These are phyloP conservation scores for Acanthamoeba sp. DNA, from an alignment of 208 protist species.

Conservation along the genomic window DNA sequence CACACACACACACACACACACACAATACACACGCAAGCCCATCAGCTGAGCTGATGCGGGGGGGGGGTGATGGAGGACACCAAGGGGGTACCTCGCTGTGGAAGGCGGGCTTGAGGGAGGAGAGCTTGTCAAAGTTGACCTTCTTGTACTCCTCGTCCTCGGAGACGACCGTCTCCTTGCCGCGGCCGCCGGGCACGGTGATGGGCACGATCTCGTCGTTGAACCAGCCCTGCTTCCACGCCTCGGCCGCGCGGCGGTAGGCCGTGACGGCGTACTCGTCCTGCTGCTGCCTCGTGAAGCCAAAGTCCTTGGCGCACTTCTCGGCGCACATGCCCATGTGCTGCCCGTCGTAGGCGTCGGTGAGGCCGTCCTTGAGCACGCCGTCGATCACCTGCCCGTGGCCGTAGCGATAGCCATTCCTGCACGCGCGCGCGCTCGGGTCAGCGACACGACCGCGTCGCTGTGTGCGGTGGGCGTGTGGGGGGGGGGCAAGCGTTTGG, in stretches of 20 bases:
- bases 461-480: not conserved
- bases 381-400: constrained; percentile 86
- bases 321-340: constrained; percentile 93
- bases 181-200: constrained; percentile 84
- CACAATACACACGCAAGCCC: no score
- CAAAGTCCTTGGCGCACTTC: constrained; percentile 91
- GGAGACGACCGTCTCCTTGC: constrained; percentile 84
- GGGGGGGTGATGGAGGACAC: no score
- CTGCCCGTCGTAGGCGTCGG: constrained; percentile 88
- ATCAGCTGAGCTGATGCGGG: no score
- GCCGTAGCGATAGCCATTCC: constrained; percentile 83
- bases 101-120: constrained; percentile 93
- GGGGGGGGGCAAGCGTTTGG: not conserved
- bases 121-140: constrained; percentile 92
- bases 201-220: constrained; percentile 95
- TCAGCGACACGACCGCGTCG: not conserved
- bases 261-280: constrained; percentile 94
- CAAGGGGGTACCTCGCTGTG: constrained; percentile 84
- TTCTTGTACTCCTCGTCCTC: constrained; percentile 94
- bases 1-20: no score
- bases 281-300: constrained; percentile 92
- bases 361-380: constrained; percentile 91
- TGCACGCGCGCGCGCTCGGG: not conserved
- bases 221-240: constrained; percentile 91
- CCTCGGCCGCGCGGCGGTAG: constrained; percentile 90